Percentiles rank a stretch among this genome's conserved stretches.
Conservation (phyloP, 2,329 filamentous ascomycete species). For the Tolypocladium endophyticum region DNA sequence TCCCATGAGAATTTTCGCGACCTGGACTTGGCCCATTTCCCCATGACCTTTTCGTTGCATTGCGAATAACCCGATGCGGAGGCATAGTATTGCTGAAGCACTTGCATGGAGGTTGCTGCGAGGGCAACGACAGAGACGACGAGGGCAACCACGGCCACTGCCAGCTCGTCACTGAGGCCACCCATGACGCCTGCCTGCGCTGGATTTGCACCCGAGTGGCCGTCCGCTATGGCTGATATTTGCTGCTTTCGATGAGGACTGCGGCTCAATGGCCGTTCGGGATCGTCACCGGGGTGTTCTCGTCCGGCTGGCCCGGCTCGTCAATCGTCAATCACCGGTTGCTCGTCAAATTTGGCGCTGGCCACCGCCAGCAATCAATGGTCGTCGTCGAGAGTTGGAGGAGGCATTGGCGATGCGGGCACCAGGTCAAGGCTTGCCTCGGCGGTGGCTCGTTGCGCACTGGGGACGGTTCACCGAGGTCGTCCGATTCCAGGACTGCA, state of each 20-base stretch:
- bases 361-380: background rate
- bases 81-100: slow-evolving; percentile 38
- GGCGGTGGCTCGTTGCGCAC: background rate
- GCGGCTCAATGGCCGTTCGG: background rate
- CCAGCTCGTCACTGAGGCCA: slow-evolving; percentile 17
- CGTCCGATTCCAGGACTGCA: background rate
- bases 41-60: slow-evolving; percentile 37
- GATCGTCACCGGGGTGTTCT: background rate
- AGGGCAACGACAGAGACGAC: slow-evolving; percentile 37
- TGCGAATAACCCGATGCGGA: slow-evolving; percentile 39
- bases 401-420: background rate
- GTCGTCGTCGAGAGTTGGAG: background rate
- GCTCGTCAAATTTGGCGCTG: background rate
- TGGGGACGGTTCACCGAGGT: background rate
- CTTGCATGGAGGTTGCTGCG: slow-evolving; percentile 32
- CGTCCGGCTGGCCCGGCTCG: background rate
- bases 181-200: background rate
- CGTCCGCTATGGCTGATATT: background rate
- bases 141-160: slow-evolving; percentile 32
- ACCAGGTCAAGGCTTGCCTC: background rate
- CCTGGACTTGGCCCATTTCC: slow-evolving; percentile 31
- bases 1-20: slow-evolving; percentile 26
- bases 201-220: background rate
- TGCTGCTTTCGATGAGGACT: background rate
- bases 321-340: background rate